A percentile compares a stretch with the other conserved stretches of the same genome.
These are phyloP conservation scores for Diaporthe aspalathi DNA, from an alignment of 2,329 filamentous ascomycete genomes.

Conservation along the genomic window DNA sequence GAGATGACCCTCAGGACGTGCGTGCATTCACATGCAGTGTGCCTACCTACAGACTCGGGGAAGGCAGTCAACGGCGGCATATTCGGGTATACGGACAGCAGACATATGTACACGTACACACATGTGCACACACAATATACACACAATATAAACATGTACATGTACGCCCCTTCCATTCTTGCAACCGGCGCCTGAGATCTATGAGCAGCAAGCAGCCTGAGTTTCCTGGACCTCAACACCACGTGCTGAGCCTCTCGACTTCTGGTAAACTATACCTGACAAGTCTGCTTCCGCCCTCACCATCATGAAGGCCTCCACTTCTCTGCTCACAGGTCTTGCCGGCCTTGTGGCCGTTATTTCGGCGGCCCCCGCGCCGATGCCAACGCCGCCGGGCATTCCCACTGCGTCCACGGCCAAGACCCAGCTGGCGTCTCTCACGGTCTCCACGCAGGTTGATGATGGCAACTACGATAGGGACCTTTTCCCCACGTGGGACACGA, in stretches of 20 bases:
- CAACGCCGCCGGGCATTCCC: conserved; percentile 69
- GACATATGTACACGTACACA: not conserved
- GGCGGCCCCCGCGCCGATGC: conserved; percentile 44
- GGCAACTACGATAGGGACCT: conserved; percentile 72
- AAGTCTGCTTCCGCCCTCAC: conserved; percentile 12
- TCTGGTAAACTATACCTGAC: not conserved
- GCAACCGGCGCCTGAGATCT: not conserved
- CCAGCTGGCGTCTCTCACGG: conserved; percentile 68
- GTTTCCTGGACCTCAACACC: too few relatives aligned
- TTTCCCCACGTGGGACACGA: conserved; percentile 79
- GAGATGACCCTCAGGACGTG: conserved; percentile 7
- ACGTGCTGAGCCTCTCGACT: not conserved
- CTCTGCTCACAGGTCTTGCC: conserved; percentile 41
- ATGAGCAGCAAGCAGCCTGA: not conserved
- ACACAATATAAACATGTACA: not conserved
- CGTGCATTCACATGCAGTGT: not conserved
- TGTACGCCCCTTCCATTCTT: not conserved
- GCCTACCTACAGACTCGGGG: not conserved
- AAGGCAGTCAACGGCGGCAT: not conserved
- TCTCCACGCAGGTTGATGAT: conserved; percentile 65
- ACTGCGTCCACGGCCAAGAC: conserved; percentile 65
- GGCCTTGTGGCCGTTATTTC: conserved; percentile 39
- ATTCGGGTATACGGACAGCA: too few relatives aligned
- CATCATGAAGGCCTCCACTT: conserved; percentile 41
- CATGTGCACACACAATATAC: not conserved